Conservation (phyloP, 345 rosid species). For the Gossypium ekmanianum region DNA sequence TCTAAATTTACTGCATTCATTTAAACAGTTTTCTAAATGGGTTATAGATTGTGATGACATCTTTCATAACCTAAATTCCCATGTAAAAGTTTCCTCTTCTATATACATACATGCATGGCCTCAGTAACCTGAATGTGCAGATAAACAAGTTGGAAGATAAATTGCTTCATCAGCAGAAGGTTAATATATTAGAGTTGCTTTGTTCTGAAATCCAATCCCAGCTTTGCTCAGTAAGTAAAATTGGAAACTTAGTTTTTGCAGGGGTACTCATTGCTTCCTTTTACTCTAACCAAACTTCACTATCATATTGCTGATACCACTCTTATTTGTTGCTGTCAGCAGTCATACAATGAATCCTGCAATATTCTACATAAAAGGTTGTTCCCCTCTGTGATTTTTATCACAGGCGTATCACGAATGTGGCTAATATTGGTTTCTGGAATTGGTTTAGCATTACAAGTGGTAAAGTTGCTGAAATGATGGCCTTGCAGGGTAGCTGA, state of each 20-base stretch:
- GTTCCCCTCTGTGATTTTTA: slow-evolving; percentile 15
- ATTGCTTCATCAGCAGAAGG: slow-evolving; percentile 49
- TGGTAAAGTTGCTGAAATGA: slow-evolving; percentile 24
- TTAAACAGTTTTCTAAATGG: background rate
- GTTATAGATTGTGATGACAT: background rate
- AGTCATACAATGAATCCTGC: slow-evolving; percentile 38
- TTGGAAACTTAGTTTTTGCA: slow-evolving; percentile 6
- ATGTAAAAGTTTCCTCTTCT: background rate
- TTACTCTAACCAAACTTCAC: slow-evolving; percentile 6
- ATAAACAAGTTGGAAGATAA: slow-evolving; percentile 53
- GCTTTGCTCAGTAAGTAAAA: slow-evolving; percentile 41
- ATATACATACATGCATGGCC: slow-evolving; percentile 11
- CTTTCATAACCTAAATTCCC: slow-evolving; percentile 6
- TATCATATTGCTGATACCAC: slow-evolving; percentile 23
- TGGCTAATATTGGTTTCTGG: slow-evolving; percentile 10
- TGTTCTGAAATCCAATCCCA: slow-evolving; percentile 59
- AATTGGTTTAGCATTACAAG: slow-evolving; percentile 13
- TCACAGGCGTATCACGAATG: slow-evolving; percentile 6
- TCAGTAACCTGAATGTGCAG: slow-evolving; percentile 41
- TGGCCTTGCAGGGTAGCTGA: slow-evolving; percentile 57
- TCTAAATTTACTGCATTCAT: slow-evolving; percentile 15
- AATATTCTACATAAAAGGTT: slow-evolving; percentile 50
- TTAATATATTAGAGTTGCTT: slow-evolving; percentile 45
- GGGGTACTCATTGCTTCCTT: slow-evolving; percentile 16
- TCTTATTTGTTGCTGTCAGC: slow-evolving; percentile 20